Evolutionary conservation across 2,329 filamentous ascomycete species (phyloP).

Genomic region (Penicillium oxalicum): DNA sequence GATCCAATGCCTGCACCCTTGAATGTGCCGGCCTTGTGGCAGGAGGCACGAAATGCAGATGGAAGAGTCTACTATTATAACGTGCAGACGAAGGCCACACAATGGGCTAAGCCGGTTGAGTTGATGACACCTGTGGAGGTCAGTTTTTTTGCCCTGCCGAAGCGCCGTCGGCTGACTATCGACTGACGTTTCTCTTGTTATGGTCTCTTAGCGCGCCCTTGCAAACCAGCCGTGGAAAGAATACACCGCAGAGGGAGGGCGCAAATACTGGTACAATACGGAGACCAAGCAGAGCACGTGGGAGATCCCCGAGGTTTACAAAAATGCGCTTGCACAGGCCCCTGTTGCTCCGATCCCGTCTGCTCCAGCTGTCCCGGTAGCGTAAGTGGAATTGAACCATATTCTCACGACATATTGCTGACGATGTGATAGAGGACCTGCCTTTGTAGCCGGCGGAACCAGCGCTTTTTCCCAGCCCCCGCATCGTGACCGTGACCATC

Average conservation of each 20-base stretch:
- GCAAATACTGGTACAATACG: conserved; percentile 92
- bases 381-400: conserved; percentile 35
- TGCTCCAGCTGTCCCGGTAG: conserved; percentile 39
- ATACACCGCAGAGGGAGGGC: conserved; percentile 77
- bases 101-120: conserved; percentile 91
- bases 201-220: conserved; percentile 60
- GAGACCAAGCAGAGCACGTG: conserved; percentile 89
- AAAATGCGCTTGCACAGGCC: conserved; percentile 61
- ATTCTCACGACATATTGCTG: conserved; percentile 21
- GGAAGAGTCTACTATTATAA: conserved; percentile 92
- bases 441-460: conserved; percentile 56
- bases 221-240: conserved; percentile 87
- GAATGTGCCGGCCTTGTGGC: conserved; percentile 58
- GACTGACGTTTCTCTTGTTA: conserved; percentile 10
- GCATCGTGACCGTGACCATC: conserved; percentile 42
- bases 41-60: conserved; percentile 73
- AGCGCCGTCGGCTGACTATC: conserved; percentile 4
- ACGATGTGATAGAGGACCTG: conserved; percentile 41
- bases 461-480: conserved; percentile 37
- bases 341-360: conserved; percentile 21
- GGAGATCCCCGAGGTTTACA: conserved; percentile 85
- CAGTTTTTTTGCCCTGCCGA: conserved; percentile 18
- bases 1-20: conserved; percentile 56
- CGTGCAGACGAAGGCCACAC: conserved; percentile 72
- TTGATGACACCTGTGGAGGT: conserved; percentile 81